These are phyloP conservation scores for Penicillium tannophilum DNA, from an alignment of 495 filamentous ascomycete species.

Conservation along the genomic window DNA sequence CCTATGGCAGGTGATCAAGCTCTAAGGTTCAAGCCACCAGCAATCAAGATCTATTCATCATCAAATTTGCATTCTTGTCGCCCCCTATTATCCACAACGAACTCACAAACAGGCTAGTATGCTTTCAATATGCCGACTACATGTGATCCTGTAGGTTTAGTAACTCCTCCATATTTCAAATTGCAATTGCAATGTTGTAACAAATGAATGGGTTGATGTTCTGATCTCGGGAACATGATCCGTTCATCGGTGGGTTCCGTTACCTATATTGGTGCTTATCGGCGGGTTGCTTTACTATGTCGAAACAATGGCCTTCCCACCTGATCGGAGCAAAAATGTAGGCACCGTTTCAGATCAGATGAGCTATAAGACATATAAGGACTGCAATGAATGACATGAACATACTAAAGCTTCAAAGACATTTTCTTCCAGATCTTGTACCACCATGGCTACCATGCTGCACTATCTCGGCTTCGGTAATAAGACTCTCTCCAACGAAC, in stretches of 20 bases:
- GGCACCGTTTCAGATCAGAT: background rate
- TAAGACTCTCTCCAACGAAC: slow-evolving; percentile 18
- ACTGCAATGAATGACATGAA: background rate
- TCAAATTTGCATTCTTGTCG: background rate
- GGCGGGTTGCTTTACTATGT: background rate
- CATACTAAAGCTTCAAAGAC: background rate
- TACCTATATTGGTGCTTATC: background rate
- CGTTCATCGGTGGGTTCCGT: background rate
- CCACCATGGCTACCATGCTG: slow-evolving; percentile 18
- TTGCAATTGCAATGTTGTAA: background rate
- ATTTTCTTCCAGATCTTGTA: background rate
- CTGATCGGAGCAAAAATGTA: background rate
- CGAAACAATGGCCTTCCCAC: background rate
- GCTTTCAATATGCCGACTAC: background rate
- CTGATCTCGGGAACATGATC: background rate
- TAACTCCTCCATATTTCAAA: background rate
- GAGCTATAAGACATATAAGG: background rate
- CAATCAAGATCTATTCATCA: background rate
- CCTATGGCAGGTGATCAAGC: background rate
- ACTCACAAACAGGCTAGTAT: background rate
- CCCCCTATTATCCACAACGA: background rate
- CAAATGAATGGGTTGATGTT: background rate
- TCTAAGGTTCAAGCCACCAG: background rate
- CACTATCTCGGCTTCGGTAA: slow-evolving; percentile 36
- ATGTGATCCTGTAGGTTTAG: background rate